Evolutionary conservation across 2,329 filamentous ascomycete genomes (phyloP), one percentile per base, ranked within the genome.

Genomic region (Ceratocystis lukuohia): DNA sequence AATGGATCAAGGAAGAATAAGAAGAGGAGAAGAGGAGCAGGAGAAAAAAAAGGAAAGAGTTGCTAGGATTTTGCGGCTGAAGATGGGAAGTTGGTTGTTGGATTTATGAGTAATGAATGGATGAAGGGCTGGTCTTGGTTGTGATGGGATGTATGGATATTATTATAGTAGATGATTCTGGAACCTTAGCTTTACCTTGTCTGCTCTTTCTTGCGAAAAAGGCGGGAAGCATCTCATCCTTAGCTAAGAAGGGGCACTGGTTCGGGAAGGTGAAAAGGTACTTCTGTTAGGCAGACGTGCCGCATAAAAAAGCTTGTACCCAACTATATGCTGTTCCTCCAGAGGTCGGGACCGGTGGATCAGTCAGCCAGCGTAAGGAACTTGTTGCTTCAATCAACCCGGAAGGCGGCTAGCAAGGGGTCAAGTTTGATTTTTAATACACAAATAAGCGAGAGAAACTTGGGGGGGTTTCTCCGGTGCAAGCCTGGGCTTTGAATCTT

Each of bases 371-470:
- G 20, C 2, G 10, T 20, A 12, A 53, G 20, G 25, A 37, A 59
- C 12, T 30, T 33, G 33, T 1, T 33, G 25, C 25, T 59, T n/a
- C 25, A 20, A 41, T 7, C 25, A 20, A 41, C 37, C 28, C 53
- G 53, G 53, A 59, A 30, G 53, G 28, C 53, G 53, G 53, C 53
- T 59, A 59, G 53, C 53, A 59, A 59, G 53, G 28, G 53, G 17
- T 5, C 53, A 59, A n/a, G 12, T 37, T 59, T 59, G 25, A 59
- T 59, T 30, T 17, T 30, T 25, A 59, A 25, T 30, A 33, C 12
- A 37, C 17, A n/a, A 25, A 59, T 59, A 59, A 59, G 53, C 53
- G 53, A 37, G 53, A 59, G 25, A 33, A 59, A 59, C 33, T 59
- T 25, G 53, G 15, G 20, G 20, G 28, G 25, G 12, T 59, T 37